A percentile compares a stretch with the other conserved stretches of the same genome.
Evolutionary conservation across 305 asterid genomes (phyloP).

Genomic region (Fraxinus sp.): DNA sequence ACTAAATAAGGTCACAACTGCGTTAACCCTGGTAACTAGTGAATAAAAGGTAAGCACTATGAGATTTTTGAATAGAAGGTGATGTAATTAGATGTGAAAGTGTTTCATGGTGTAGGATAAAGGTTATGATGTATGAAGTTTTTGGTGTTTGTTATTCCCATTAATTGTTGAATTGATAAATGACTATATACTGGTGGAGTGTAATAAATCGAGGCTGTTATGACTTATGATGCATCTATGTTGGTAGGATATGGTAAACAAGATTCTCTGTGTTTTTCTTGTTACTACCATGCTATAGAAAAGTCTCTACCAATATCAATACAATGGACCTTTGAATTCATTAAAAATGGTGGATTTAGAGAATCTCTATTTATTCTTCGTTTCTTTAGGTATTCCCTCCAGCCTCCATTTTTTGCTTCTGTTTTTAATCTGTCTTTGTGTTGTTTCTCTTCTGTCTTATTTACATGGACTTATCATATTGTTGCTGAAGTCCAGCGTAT

Average conservation of each 20-base stretch:
- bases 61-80: constrained; percentile 5
- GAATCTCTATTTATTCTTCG: background rate
- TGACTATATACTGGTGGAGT: background rate
- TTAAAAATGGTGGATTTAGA: constrained; percentile 1
- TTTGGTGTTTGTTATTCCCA: background rate
- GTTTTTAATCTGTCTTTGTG: background rate
- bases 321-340: background rate
- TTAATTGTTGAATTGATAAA: constrained; percentile 8
- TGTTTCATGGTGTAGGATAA: constrained; percentile 13
- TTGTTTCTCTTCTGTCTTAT: background rate
- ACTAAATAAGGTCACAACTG: background rate
- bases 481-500: constrained; percentile 11
- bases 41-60: background rate
- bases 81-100: background rate
- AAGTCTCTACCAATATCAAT: background rate
- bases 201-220: background rate
- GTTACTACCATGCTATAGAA: background rate
- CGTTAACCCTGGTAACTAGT: background rate
- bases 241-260: background rate
- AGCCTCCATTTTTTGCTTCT: constrained; percentile 3
- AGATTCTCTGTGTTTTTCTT: constrained; percentile 2
- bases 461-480: constrained; percentile 16
- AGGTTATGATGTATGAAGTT: background rate
- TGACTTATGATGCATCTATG: background rate
- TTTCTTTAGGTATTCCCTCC: background rate